phyloP scores from a whole-genome alignment of 2,329 filamentous ascomycete genomes.

The Beauveria asiatica region DNA sequence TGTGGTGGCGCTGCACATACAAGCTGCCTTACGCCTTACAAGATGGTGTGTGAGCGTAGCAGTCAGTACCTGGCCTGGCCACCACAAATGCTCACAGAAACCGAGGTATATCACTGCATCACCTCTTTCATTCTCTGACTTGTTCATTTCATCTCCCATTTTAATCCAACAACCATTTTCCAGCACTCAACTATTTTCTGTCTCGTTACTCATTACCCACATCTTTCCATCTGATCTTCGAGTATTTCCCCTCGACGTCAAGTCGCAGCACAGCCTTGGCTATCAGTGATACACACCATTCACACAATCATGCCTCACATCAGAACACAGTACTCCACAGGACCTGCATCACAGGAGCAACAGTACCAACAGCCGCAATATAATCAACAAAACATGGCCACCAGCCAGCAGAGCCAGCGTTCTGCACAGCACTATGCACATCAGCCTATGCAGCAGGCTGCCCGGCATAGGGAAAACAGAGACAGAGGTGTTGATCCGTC shows the following conservation, averaged over 20 bases:
- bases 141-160: background rate
- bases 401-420: background rate
- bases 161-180: background rate
- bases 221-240: background rate
- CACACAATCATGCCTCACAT: background rate
- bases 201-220: background rate
- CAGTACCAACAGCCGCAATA: background rate
- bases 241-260: background rate
- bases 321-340: background rate
- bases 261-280: background rate
- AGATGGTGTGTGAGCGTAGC: background rate
- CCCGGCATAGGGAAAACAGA: background rate
- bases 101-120: background rate
- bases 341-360: background rate
- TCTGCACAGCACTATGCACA: background rate
- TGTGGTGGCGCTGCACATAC: background rate
- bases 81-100: background rate
- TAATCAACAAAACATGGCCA: background rate
- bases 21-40: background rate
- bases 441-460: background rate
- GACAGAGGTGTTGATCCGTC: background rate
- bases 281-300: background rate
- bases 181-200: background rate
- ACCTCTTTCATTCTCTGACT: background rate
- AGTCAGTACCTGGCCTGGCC: no score